Conservation (phyloP, 805 yeast genomes). For the Yamadazyma paraphyllophila region DNA sequence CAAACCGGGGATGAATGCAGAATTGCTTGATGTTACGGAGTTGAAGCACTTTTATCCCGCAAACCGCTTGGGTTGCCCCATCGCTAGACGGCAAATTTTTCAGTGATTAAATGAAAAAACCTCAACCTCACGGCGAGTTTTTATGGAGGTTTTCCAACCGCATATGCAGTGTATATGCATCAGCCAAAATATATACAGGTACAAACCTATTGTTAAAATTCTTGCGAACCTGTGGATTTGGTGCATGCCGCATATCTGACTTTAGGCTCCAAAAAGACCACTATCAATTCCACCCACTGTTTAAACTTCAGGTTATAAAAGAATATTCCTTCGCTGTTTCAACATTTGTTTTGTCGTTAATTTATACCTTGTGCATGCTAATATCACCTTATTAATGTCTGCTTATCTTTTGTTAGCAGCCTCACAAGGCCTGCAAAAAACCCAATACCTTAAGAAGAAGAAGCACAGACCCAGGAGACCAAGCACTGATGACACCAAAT, state of each 20-base stretch:
- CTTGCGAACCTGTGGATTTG: not conserved
- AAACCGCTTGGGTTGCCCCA: too few relatives aligned
- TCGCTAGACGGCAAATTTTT: too few relatives aligned
- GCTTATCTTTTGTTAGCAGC: conserved; percentile 15
- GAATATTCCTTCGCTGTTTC: not conserved
- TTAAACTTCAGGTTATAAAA: not conserved
- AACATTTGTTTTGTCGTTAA: not conserved
- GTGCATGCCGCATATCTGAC: conserved; percentile 1
- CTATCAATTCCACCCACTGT: not conserved
- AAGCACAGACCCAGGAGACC: not conserved
- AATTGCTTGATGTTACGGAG: too few relatives aligned
- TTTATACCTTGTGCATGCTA: not conserved
- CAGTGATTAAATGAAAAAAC: too few relatives aligned
- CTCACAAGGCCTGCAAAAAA: conserved; percentile 9
- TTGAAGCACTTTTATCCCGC: too few relatives aligned
- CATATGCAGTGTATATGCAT: not conserved
- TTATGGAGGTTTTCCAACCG: not conserved
- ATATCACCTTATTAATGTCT: conserved; percentile 10
- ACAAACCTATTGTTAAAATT: not conserved
- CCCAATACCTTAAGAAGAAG: conserved; percentile 2
- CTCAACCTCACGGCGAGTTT: too few relatives aligned
- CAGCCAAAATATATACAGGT: not conserved
- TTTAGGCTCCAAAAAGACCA: not conserved
- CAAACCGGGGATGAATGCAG: too few relatives aligned
- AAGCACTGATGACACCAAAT: conserved; percentile 8